Evolutionary conservation across 495 filamentous ascomycete species (phyloP).

Genomic region (Aspergillus affinis): DNA sequence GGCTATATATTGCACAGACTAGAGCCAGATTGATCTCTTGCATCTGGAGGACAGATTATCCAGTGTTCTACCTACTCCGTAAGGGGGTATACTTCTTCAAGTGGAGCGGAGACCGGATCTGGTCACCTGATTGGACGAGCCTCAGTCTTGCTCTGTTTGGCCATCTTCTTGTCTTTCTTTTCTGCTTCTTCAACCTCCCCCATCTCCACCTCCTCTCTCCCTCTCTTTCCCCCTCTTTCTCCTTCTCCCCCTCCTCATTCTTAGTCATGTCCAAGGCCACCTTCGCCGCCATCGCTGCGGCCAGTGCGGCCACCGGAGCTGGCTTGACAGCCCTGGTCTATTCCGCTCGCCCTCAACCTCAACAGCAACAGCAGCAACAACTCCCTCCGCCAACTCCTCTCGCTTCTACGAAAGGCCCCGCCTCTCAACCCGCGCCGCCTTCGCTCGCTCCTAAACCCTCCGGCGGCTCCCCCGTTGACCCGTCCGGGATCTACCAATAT

Average conservation of each 20-base stretch:
- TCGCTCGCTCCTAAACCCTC: conserved; percentile 39
- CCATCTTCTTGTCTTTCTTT: neutral
- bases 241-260: neutral
- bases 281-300: conserved; percentile 81
- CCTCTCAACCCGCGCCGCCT: conserved; percentile 38
- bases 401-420: conserved; percentile 19
- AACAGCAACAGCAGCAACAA: conserved; percentile 44
- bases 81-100: neutral
- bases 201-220: neutral
- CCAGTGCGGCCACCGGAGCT: conserved; percentile 85
- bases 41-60: neutral
- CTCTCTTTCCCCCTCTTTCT: neutral
- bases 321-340: conserved; percentile 78
- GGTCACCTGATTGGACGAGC: neutral
- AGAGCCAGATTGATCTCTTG: neutral
- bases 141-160: neutral
- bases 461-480: conserved; percentile 64
- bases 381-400: conserved; percentile 31
- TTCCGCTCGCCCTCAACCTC: conserved; percentile 50
- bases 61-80: neutral
- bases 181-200: neutral
- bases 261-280: conserved; percentile 80
- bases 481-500: conserved; percentile 89
- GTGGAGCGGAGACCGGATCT: neutral
- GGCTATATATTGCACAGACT: neutral